phyloP scores from a whole-genome alignment of 257 asterid genomes.

The Linaria vulgaris region DNA sequence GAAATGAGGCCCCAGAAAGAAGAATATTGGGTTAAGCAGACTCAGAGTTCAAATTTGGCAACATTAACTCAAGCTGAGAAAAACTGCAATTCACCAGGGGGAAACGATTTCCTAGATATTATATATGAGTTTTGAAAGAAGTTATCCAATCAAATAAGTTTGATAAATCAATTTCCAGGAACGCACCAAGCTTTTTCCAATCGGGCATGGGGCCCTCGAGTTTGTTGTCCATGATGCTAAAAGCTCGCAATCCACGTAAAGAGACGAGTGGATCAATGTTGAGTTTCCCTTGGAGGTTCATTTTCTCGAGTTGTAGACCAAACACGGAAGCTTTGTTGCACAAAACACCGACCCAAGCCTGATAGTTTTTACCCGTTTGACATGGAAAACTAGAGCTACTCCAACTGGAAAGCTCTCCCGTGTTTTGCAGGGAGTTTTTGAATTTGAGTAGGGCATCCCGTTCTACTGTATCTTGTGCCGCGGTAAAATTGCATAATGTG shows the following conservation, averaged over 20 bases:
- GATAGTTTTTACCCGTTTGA: slow-evolving; percentile 31
- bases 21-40: no score
- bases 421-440: slow-evolving; percentile 48
- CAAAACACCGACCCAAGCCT: slow-evolving; percentile 67
- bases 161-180: no score
- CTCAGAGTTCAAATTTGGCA: no score
- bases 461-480: slow-evolving; percentile 25
- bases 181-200: slow-evolving; percentile 79
- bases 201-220: slow-evolving; percentile 85
- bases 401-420: slow-evolving; percentile 60
- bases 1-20: no score
- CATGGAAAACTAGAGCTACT: slow-evolving; percentile 53
- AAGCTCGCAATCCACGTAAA: slow-evolving; percentile 48
- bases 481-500: background rate
- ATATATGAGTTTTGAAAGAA: no score
- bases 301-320: slow-evolving; percentile 79
- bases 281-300: slow-evolving; percentile 68
- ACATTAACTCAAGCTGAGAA: no score
- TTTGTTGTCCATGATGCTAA: slow-evolving; percentile 68
- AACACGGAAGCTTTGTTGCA: slow-evolving; percentile 66
- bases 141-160: no score
- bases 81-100: no score
- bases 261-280: slow-evolving; percentile 60
- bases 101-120: no score
- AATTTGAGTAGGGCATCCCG: slow-evolving; percentile 49